Percentiles rank a stretch among this genome's conserved stretches.
phyloP scores from a whole-genome alignment of 306 rosid genomes.

The Malus asiatica region DNA sequence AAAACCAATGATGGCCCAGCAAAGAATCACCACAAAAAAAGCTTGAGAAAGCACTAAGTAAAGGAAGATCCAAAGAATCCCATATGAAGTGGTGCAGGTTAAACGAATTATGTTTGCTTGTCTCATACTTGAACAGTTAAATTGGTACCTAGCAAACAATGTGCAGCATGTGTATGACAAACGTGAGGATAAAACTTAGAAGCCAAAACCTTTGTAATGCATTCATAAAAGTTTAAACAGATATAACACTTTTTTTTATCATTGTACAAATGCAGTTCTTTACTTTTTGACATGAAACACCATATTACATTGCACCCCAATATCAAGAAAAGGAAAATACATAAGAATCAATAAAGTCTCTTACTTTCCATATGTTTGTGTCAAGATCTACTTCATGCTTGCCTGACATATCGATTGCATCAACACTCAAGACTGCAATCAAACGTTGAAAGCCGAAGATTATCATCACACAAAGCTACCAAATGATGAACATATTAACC shows the following conservation, averaged over 20 bases:
- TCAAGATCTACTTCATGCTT: constrained; percentile 99
- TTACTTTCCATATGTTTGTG: constrained; percentile 94
- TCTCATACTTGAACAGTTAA: neutral
- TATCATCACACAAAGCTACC: neutral
- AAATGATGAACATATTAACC: neutral
- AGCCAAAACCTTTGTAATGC: neutral
- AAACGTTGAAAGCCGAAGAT: constrained; percentile 1
- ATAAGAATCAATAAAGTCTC: neutral
- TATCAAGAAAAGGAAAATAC: neutral
- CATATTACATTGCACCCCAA: no score
- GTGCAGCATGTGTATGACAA: neutral
- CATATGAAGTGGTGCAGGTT: neutral
- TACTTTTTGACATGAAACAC: neutral
- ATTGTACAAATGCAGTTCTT: neutral
- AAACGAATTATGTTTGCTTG: neutral
- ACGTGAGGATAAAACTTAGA: neutral
- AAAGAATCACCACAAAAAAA: neutral
- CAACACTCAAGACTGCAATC: constrained; percentile 78
- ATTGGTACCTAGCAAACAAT: neutral
- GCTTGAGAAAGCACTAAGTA: neutral
- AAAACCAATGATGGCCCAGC: neutral
- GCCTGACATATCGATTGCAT: constrained; percentile 96
- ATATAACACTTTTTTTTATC: neutral
- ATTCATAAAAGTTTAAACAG: neutral
- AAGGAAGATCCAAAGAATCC: neutral